Base-by-base conservation (phyloP, 176 grass and related monocot species). In the Melocanna baccifera region DNA sequence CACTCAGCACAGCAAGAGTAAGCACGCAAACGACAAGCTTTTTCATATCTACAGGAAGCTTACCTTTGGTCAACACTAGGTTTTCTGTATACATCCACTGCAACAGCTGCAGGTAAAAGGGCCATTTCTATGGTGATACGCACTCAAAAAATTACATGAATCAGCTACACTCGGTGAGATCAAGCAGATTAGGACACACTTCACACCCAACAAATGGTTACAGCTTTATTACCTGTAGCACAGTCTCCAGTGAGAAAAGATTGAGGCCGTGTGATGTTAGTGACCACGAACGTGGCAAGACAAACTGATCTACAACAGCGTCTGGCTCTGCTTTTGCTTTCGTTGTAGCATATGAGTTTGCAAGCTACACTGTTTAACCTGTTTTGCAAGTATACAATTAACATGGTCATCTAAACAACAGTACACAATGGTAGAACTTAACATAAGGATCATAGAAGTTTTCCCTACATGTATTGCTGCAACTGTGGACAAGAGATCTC, bases 291-390 rank as follows among this genome's bases (percentile, higher is more conserved):
- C 56, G 73, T 87, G 80, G 81, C 55, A 28, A 73, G 12, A 43
- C 78, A 45, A 88, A 84, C 79, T 81, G 85, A 85, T 84, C 90
- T 88, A 90, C 83, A 81, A 84, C 37, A 71, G 78, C 51, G 76
- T 28, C 28, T 71, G 83, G 64, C 66, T 71, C 72, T 70, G 73
- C 81, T 82, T 89, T 82, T 88, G 77, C 75, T 77, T 92, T 83
- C 86, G 81, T 87, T 99, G 97, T n/a, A 99, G 69, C 73, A 96
- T 82, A 47, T 99, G 97, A 12, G 93, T 85, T 84, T 94, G 84
- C 78, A 99, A 73, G 80, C 93, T 94, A 83, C 91, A 99, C n/a
- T 92, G 90, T 59, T 92, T 99, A 10, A 96, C 93, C 93, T 99
- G 87, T 67, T 83, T 92, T 77, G 36, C 36, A 84, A 78, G 6